Base-by-base conservation (phyloP, 2,329 filamentous ascomycete species). In the Penicillium frequentans region DNA sequence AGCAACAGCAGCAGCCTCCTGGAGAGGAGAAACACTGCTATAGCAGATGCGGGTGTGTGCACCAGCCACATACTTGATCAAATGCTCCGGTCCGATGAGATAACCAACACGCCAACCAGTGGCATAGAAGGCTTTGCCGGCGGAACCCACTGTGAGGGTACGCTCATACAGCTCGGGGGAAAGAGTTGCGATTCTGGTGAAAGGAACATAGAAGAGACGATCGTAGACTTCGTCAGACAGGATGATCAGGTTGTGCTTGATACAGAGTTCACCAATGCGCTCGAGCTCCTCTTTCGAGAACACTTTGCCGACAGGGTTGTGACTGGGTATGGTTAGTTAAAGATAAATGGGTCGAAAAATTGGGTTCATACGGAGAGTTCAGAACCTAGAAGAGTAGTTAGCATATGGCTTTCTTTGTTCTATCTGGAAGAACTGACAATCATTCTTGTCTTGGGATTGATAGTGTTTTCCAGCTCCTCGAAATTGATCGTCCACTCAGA, bases 31-130 rank as follows among this genome's bases (percentile, higher is more conserved):
- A 6, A 97, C 93, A 45, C 90, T 93, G 50, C 89, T 92, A 79
- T 95, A 99, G 81, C 95, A 98, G 71, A 99, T 98, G 53, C 93
- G 86, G 0, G 93, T 98, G 75, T 99, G 95, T 1, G 95, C 95
- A 19, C 91, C 91, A 11, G 90, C 86, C 33, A 96, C 93, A 72
- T 96, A 90, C 72, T 96, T 90, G 77, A 98, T 92, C 52, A 98
- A 81, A 59, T 96, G 85, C 52, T 91, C 85, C 0, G 90, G 91
- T 0, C 95, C 95, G 70, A 98, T 95, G 37, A 99, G 81, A 87
- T 93, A 99, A 54, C 95, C 90, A 64, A 98, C 93, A 56, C 95
- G 88, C 95, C 95, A 99, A 48, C 95, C 95, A 0, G 95, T 99
- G 55, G 91, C 91, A 71, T 98, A 98, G 77, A 99, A 99, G 81